phyloP scores from a whole-genome alignment of 768 basidiomycete genomes.

The Tephrocybe rancida region DNA sequence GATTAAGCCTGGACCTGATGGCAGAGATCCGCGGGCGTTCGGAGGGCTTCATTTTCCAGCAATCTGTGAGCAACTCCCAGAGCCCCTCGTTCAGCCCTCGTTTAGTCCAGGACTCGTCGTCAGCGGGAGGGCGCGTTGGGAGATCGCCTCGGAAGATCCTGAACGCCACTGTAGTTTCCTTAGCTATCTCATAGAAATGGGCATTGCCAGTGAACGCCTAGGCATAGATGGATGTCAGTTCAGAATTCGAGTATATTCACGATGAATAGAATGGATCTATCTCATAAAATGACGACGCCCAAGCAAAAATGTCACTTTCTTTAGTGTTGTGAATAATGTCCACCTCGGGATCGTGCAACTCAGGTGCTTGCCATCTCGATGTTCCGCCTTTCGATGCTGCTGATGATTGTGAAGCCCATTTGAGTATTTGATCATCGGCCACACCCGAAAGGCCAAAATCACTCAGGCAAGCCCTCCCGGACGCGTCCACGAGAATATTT shows the following conservation, averaged over 20 bases:
- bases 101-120: too few relatives aligned
- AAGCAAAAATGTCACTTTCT: constrained; percentile 30
- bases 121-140: too few relatives aligned
- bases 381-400: constrained; percentile 20
- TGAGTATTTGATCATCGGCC: constrained; percentile 18
- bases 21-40: too few relatives aligned
- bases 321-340: constrained; percentile 13
- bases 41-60: too few relatives aligned
- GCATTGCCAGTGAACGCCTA: too few relatives aligned
- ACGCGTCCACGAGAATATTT: constrained; percentile 27
- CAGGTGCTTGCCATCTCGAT: constrained; percentile 29
- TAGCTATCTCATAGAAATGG: too few relatives aligned
- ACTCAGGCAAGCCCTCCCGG: constrained; percentile 25
- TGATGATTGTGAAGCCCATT: constrained; percentile 17
- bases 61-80: too few relatives aligned
- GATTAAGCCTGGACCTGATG: too few relatives aligned
- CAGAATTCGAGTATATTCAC: neutral
- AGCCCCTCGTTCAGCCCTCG: too few relatives aligned
- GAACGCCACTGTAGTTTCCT: too few relatives aligned
- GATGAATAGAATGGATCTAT: constrained; percentile 13
- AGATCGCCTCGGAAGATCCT: too few relatives aligned
- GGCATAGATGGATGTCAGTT: neutral
- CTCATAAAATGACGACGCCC: constrained; percentile 30
- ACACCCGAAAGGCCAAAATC: constrained; percentile 30
- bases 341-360: constrained; percentile 17